Conservation (phyloP, 805 yeast genomes). For the Wickerhamomyces subpelliculosus region DNA sequence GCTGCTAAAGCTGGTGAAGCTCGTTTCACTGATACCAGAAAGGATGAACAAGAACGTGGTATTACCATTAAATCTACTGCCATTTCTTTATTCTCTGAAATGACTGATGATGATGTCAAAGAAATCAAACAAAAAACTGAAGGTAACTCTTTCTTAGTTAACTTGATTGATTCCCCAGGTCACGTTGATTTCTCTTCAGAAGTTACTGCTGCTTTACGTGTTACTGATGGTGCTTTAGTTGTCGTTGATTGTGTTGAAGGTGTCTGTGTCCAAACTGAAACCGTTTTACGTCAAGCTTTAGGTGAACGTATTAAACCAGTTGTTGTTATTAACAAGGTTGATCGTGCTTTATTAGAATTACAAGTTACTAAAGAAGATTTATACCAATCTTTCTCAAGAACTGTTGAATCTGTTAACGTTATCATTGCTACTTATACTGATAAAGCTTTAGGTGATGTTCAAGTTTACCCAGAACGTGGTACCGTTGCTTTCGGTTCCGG, state of each 20-base stretch:
- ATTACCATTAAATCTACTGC: slow-evolving; percentile 99
- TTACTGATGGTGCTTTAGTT: slow-evolving; percentile 99
- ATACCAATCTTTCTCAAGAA: slow-evolving; percentile 97
- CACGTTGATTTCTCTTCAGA: slow-evolving; percentile 99
- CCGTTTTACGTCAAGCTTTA: slow-evolving; percentile 97
- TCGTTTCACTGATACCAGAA: slow-evolving; percentile 99
- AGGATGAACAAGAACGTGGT: slow-evolving; percentile 99
- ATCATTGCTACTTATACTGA: slow-evolving; percentile 94
- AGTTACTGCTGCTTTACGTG: slow-evolving; percentile 99
- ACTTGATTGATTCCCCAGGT: slow-evolving; percentile 99
- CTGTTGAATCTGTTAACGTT: slow-evolving; percentile 99
- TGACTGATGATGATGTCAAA: slow-evolving; percentile 82
- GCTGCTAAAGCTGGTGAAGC: slow-evolving; percentile 99
- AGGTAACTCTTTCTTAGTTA: slow-evolving; percentile 92
- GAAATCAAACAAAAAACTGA: slow-evolving; percentile 77
- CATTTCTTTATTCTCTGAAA: slow-evolving; percentile 87
- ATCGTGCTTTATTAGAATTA: slow-evolving; percentile 98
- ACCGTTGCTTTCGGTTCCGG: slow-evolving; percentile 99
- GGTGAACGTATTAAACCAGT: slow-evolving; percentile 99
- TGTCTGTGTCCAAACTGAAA: slow-evolving; percentile 99
- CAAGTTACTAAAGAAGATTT: slow-evolving; percentile 98
- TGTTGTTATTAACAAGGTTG: slow-evolving; percentile 97
- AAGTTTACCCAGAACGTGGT: slow-evolving; percentile 98
- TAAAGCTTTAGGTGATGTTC: slow-evolving; percentile 86
- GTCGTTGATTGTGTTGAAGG: slow-evolving; percentile 99